Conservation (phyloP, 2,329 filamentous ascomycete species). For the Ceratocystis cacaofunesta region DNA sequence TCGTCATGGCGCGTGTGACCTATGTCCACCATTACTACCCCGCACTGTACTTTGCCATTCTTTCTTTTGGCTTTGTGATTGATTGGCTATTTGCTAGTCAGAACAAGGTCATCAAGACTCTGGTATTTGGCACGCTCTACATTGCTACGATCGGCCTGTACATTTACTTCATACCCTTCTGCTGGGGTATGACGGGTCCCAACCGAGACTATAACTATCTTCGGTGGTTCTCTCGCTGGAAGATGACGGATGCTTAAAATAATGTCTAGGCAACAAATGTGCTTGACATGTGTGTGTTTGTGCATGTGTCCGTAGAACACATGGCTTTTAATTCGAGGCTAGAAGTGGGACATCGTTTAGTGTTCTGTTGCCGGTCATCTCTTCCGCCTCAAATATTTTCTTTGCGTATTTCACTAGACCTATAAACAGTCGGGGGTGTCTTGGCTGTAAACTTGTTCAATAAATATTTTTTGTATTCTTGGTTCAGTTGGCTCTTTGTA, state of each 20-base stretch:
- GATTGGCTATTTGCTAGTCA: constrained; percentile 68
- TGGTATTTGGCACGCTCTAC: constrained; percentile 63
- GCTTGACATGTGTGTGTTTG: not conserved
- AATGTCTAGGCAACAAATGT: not conserved
- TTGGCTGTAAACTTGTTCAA: not conserved
- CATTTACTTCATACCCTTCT: constrained; percentile 80
- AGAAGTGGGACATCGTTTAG: not conserved
- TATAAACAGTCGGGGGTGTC: constrained; percentile 2
- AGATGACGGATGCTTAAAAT: constrained; percentile 46
- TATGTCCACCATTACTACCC: constrained; percentile 99
- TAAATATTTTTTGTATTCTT: constrained; percentile 4
- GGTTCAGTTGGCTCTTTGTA: not conserved
- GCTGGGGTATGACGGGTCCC: constrained; percentile 84
- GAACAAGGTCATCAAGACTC: constrained; percentile 47
- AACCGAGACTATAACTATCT: constrained; percentile 78
- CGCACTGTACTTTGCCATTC: constrained; percentile 90
- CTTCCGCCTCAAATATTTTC: constrained; percentile 3
- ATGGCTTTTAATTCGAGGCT: not conserved
- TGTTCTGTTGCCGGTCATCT: not conserved
- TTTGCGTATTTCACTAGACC: constrained; percentile 2
- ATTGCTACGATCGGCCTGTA: constrained; percentile 64
- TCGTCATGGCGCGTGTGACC: constrained; percentile 95
- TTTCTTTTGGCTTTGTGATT: constrained; percentile 72
- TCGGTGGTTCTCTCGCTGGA: constrained; percentile 87
- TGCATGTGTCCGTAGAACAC: not conserved